These are phyloP conservation scores for Stipa capillata DNA, from an alignment of 176 grass and related monocot species.

Conservation along the genomic window DNA sequence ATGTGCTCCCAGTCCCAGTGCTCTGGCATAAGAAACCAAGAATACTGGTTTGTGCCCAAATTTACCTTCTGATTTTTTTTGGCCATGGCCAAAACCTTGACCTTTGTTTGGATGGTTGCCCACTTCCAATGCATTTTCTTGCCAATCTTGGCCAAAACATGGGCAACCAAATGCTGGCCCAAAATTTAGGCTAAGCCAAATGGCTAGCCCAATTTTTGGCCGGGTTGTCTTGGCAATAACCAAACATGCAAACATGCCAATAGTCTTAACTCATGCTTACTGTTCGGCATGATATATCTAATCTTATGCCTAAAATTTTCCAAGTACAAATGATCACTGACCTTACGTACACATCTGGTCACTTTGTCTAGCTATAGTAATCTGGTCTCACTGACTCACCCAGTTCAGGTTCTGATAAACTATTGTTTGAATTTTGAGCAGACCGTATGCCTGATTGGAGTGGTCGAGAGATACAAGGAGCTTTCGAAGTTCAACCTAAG, in stretches of 20 bases:
- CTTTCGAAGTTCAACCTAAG: conserved; percentile 92
- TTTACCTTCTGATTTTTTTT: no score
- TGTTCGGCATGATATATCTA: background rate
- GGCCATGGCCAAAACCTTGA: no score
- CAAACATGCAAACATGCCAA: no score
- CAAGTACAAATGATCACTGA: background rate
- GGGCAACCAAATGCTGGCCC: no score
- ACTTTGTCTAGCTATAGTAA: background rate
- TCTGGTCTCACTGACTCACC: no score
- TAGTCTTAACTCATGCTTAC: background rate
- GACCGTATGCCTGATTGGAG: conserved; percentile 87
- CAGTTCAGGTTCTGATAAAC: background rate
- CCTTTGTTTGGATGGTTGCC: no score
- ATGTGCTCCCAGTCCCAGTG: background rate
- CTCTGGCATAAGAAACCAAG: background rate
- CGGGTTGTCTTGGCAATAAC: no score
- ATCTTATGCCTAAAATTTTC: background rate
- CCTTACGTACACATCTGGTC: background rate
- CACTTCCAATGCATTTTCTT: no score
- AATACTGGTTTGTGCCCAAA: no score
- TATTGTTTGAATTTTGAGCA: conserved; percentile 26
- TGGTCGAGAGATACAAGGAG: conserved; percentile 77
- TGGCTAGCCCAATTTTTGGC: no score
- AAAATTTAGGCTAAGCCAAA: no score
- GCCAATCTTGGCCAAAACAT: no score